Evolutionary conservation across 345 rosid species (phyloP), one percentile per base, ranked within the genome.

Genomic region (Excoecaria cochinchinensis): DNA sequence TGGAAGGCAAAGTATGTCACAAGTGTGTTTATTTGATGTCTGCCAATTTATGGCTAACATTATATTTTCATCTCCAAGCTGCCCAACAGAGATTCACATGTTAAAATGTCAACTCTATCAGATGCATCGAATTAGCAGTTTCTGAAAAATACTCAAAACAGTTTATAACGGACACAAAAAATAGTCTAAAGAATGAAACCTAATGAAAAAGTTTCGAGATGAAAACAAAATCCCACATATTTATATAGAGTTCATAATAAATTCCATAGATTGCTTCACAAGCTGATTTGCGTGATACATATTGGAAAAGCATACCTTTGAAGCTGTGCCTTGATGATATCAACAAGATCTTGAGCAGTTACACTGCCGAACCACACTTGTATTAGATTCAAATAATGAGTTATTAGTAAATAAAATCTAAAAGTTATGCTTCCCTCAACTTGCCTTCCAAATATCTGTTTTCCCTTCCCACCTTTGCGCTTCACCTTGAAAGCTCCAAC

Each of bases 401-500:
- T 1, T 19, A 16, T 19, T 25, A 17, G 61, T 44, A 46, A 53
- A 8, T 50, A 79, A 31, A 51, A 24, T 58, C 47, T 60, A 60
- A 22, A 62, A 24, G 16, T 70, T 59, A 10, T 31, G 22, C 50
- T 77, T 5, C 21, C 74, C 75, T 50, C 70, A 67, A 86, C 92
- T 89, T 79, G 89, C 99, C 82, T 85, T 85, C 99, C 99, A 67
- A 95, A 95, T 77, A 95, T 91, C 70, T 55, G 92, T 75, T 91
- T 92, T 55, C 95, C 95, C 87, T 90, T 90, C 79, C 97, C 98
- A 31, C 95, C 97, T 83, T 91, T 95, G 68, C 98, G 93, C 89
- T 91, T 95, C 79, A 95, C 94, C 81, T 95, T 95, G 78, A 95
- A 91, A 56, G 95, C 97, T 74, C 98, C 99, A 75, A 91, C 89